Evolutionary conservation across 345 rosid genomes (phyloP).

Genomic region (Populus deltoides): DNA sequence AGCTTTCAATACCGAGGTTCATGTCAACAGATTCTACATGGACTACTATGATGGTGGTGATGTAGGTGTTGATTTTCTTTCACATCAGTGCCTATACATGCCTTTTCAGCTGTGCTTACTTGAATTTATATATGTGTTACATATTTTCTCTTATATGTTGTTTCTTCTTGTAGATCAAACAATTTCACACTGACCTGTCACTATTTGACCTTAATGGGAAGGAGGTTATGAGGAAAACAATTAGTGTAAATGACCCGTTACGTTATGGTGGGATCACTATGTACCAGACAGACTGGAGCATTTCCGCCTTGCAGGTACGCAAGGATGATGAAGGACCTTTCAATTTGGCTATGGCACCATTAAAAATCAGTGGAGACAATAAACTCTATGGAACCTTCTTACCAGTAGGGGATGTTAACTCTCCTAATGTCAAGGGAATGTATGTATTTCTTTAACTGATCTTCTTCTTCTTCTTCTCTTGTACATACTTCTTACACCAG

Average conservation of each 20-base stretch:
- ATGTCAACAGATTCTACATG: slow-evolving; percentile 85
- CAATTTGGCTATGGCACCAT: slow-evolving; percentile 93
- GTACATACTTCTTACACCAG: not conserved
- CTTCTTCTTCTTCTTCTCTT: not conserved
- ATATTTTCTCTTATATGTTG: slow-evolving; percentile 11
- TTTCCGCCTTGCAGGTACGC: slow-evolving; percentile 76
- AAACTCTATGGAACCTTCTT: slow-evolving; percentile 87
- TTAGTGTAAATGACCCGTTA: slow-evolving; percentile 85
- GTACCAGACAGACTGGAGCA: slow-evolving; percentile 94
- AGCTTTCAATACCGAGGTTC: slow-evolving; percentile 84
- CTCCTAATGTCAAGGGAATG: slow-evolving; percentile 85
- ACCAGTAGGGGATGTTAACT: slow-evolving; percentile 66
- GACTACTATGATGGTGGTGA: slow-evolving; percentile 85
- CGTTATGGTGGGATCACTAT: slow-evolving; percentile 82
- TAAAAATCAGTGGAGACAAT: slow-evolving; percentile 83
- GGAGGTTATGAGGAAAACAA: slow-evolving; percentile 83
- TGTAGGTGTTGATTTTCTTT: slow-evolving; percentile 28
- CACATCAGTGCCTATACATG: not conserved
- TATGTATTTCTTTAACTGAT: slow-evolving; percentile 33
- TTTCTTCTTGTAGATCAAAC: slow-evolving; percentile 58
- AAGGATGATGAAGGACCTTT: slow-evolving; percentile 86
- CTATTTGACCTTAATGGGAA: slow-evolving; percentile 68
- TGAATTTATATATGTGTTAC: not conserved
- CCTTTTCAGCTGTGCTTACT: not conserved
- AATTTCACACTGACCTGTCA: slow-evolving; percentile 86